Conservation (phyloP, 2,329 filamentous ascomycete species). For the Exophiala sp. region DNA sequence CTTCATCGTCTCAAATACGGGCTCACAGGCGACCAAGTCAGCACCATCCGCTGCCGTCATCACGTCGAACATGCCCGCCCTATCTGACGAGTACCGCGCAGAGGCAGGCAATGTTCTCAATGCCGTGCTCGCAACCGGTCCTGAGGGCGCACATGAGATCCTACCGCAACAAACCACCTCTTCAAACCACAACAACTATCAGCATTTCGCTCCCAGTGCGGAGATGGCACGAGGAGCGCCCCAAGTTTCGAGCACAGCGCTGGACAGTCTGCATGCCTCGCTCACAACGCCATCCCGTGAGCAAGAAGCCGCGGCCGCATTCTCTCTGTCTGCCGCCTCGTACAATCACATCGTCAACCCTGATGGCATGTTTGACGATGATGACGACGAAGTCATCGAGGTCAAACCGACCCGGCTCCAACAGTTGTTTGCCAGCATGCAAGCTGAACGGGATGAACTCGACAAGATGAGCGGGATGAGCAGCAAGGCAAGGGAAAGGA, state of each 20-base stretch:
- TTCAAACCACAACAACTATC: slow-evolving; percentile 8
- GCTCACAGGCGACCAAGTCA: slow-evolving; percentile 57
- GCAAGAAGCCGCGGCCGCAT: slow-evolving; percentile 83
- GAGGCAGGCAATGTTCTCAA: slow-evolving; percentile 48
- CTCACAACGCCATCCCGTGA: slow-evolving; percentile 74
- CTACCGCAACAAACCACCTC: slow-evolving; percentile 32
- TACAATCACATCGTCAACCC: slow-evolving; percentile 80
- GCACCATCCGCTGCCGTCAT: slow-evolving; percentile 78
- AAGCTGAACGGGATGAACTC: slow-evolving; percentile 61
- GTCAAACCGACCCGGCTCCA: slow-evolving; percentile 42
- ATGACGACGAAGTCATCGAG: slow-evolving; percentile 29
- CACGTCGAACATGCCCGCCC: slow-evolving; percentile 58
- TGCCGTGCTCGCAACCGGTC: slow-evolving; percentile 43
- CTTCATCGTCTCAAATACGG: slow-evolving; percentile 85
- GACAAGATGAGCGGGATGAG: slow-evolving; percentile 52
- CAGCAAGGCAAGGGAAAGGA: slow-evolving; percentile 85
- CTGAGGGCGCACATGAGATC: slow-evolving; percentile 42
- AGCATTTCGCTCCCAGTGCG: slow-evolving; percentile 16
- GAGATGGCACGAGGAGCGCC: slow-evolving; percentile 40
- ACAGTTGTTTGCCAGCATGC: slow-evolving; percentile 74
- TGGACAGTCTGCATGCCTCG: slow-evolving; percentile 64
- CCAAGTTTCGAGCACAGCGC: slow-evolving; percentile 37
- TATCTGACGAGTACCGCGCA: slow-evolving; percentile 47
- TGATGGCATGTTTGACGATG: slow-evolving; percentile 62
- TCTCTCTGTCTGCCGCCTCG: slow-evolving; percentile 78